Evolutionary conservation across 192 early-diverging fungal species (phyloP), one percentile per base, ranked within the genome.

Genomic region (Gamsiella multidivaricata): DNA sequence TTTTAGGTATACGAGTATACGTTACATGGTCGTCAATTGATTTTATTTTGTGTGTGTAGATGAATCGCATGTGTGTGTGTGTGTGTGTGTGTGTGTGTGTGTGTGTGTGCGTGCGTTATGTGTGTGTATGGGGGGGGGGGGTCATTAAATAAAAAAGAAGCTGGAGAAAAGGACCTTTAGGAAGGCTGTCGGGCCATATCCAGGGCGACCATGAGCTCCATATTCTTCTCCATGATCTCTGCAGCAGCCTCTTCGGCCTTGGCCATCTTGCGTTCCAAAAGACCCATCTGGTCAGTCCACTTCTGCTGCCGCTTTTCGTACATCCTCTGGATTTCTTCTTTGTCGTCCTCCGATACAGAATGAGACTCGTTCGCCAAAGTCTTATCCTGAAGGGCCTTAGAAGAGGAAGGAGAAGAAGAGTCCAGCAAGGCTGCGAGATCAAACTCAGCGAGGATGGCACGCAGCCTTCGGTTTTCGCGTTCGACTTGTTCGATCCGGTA

Each of bases 121-220:
- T n/a, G n/a, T n/a, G n/a, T n/a, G n/a, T n/a, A n/a, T n/a, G n/a
- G n/a, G n/a, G n/a, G n/a, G n/a, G n/a, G n/a, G n/a, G n/a, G n/a
- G n/a, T n/a, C n/a, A n/a, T n/a, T n/a, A n/a, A n/a, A n/a, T n/a
- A n/a, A n/a, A n/a, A n/a, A n/a, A n/a, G n/a, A n/a, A n/a, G n/a
- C n/a, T n/a, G n/a, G n/a, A n/a, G n/a, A n/a, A n/a, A n/a, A n/a
- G n/a, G n/a, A n/a, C n/a, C n/a, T n/a, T n/a, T n/a, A n/a, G n/a
- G n/a, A n/a, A n/a, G n/a, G n/a, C n/a, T n/a, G n/a, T n/a, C n/a
- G n/a, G n/a, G 53, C 59, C 53, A 62, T 42, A 17, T 76, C 73
- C 3, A 76, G 43, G 33, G 73, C 59, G 1, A 76, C 73, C 59
- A 68, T 76, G 11, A 76, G 46, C 25, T 76, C 73, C 73, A 76